Evolutionary conservation across 306 rosid genomes (phyloP), one percentile per base, ranked within the genome.

Genomic region (Rosa multiflora): DNA sequence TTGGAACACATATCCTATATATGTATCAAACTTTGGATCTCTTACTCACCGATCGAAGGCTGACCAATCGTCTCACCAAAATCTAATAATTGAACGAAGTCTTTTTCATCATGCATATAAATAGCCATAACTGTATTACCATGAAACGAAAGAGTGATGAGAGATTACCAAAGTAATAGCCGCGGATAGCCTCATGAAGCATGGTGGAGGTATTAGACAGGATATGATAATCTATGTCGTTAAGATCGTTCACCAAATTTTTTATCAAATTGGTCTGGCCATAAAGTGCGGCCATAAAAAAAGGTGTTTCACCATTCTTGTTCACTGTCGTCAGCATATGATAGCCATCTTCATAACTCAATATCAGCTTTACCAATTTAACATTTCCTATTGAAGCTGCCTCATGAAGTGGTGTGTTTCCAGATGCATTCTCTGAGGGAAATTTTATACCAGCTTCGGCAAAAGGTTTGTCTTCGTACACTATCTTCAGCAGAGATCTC

Each of bases 131-230:
- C 32, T 29, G 32, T 29, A 42, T 5, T 42, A 42, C 44, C 5
- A 42, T 42, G 44, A 42, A 43, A 44, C 12, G 17, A 6, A 13
- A 69, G 66, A 43, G 63, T 8, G 42, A 40, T 26, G 17, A 21
- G 40, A 14, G 5, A 7, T 2, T 18, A 73, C 87, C 87, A 40
- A 80, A 84, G 49, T 73, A 15, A 44, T 14, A n/a, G 69, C 82
- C 73, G 6, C 73, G 76, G 18, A 80, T 67, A 32, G 87, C 84
- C 0, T 70, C 51, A 14, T 84, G 87, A 80, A 84, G 71, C 61
- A 84, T 80, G 29, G 79, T 52, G 20, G 76, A 61, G 67, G 37
- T 12, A 0, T 26, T 0, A 29, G 67, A 26, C 5, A 13, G 5
- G 18, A 29, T 4, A 61, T 61, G 67, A 0, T 11, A 0, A 10